Percentiles rank a stretch among this genome's conserved stretches.
phyloP scores from a whole-genome alignment of 1,284 basidiomycete species.

The Fistulinella cinereoalba region DNA sequence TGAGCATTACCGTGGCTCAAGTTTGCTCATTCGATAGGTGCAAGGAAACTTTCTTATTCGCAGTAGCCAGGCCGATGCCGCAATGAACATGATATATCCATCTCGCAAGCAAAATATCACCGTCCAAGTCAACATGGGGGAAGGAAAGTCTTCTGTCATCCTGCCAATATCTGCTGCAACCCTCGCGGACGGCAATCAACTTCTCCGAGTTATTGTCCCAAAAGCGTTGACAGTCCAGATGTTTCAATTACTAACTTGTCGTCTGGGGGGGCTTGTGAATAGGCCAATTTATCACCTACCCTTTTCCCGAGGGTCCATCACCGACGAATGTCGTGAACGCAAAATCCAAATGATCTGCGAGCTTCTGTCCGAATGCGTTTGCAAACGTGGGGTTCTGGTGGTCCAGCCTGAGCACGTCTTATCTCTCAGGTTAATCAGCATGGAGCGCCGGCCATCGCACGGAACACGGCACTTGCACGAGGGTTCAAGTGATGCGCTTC shows the following conservation, averaged over 20 bases:
- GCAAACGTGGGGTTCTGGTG: constrained; percentile 41
- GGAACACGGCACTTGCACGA: constrained; percentile 19
- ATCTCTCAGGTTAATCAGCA: constrained; percentile 32
- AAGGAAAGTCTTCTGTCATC: constrained; percentile 56
- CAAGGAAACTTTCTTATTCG: constrained; percentile 43
- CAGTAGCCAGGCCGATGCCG: constrained; percentile 40
- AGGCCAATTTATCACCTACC: constrained; percentile 48
- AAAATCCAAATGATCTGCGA: neutral
- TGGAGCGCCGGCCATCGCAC: too few species aligned
- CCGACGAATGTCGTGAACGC: too few species aligned
- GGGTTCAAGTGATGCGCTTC: neutral
- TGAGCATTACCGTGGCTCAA: neutral
- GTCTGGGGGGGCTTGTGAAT: constrained; percentile 43
- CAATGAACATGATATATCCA: constrained; percentile 48
- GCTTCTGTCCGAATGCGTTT: constrained; percentile 39
- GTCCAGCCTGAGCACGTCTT: constrained; percentile 52
- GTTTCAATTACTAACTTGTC: constrained; percentile 46
- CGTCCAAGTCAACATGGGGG: constrained; percentile 56
- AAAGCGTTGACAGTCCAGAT: constrained; percentile 44
- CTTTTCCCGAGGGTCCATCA: constrained; percentile 40
- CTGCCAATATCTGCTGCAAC: constrained; percentile 42
- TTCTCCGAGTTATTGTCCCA: constrained; percentile 48
- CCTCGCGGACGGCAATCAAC: constrained; percentile 41
- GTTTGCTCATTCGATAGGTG: constrained; percentile 31
- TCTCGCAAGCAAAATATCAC: constrained; percentile 34